phyloP scores from a whole-genome alignment of 108 stramenopile species.

The Cafeteria roenbergensis region DNA sequence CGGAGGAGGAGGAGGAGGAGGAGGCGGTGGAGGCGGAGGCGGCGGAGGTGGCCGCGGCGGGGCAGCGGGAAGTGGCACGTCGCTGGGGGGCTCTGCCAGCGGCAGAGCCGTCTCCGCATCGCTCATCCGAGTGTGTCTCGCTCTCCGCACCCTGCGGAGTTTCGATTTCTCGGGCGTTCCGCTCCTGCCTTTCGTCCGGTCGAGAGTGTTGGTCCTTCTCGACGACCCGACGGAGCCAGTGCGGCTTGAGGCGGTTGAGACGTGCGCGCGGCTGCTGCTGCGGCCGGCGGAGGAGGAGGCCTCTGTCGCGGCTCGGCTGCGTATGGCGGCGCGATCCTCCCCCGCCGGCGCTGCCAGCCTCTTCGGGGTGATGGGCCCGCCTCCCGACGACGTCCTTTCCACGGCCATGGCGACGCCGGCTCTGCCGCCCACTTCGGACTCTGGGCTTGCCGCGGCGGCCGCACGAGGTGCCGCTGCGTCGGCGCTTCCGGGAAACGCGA shows the following conservation, averaged over 20 bases:
- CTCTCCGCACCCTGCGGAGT: constrained; percentile 11
- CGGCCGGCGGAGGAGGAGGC: neutral
- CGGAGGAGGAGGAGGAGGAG: too few relatives aligned
- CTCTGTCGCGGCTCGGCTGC: too few relatives aligned
- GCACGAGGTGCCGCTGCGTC: too few relatives aligned
- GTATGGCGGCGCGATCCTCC: too few relatives aligned
- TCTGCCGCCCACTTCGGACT: too few relatives aligned
- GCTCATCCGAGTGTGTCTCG: neutral
- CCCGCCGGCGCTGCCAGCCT: too few relatives aligned
- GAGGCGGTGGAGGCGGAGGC: too few relatives aligned
- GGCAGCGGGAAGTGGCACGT: neutral
- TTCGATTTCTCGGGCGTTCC: neutral
- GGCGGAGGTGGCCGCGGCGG: neutral
- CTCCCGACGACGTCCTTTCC: too few relatives aligned
- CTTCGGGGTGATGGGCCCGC: too few relatives aligned
- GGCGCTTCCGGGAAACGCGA: too few relatives aligned
- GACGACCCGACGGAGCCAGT: constrained; percentile 14
- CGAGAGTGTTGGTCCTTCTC: constrained; percentile 19
- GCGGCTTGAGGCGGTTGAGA: constrained; percentile 17
- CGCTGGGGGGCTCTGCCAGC: neutral
- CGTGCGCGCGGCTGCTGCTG: constrained; percentile 3
- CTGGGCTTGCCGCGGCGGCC: too few relatives aligned
- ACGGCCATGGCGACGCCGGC: too few relatives aligned
- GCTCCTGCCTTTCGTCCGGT: constrained; percentile 16
- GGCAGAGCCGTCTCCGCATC: neutral